Evolutionary conservation across 75 land plant genomes (phyloP).

Genomic region (Sequoia sempervirens): DNA sequence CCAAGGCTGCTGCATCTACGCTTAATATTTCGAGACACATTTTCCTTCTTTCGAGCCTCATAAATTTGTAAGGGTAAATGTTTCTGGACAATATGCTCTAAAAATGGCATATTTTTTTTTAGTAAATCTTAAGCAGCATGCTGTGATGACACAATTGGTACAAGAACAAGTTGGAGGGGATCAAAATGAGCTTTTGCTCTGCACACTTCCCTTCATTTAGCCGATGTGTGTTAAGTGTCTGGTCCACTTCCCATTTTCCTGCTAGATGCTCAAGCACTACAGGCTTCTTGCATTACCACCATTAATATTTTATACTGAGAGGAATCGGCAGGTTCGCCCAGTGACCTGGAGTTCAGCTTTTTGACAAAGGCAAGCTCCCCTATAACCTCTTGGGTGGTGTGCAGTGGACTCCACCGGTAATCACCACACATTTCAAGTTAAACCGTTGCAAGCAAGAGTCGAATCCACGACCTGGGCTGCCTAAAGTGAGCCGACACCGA

Average conservation of each 20-base stretch:
- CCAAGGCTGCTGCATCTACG: background rate
- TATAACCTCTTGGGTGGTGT: too few relatives aligned
- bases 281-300: background rate
- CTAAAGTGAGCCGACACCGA: too few relatives aligned
- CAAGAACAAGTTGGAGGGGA: background rate
- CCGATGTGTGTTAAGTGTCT: background rate
- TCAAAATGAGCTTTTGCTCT: background rate
- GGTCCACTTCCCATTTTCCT: background rate
- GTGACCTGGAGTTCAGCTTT: too few relatives aligned
- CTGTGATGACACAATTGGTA: background rate
- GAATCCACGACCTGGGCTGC: too few relatives aligned
- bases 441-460: too few relatives aligned
- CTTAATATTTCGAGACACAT: background rate
- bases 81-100: background rate
- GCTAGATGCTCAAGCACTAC: background rate
- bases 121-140: background rate
- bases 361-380: too few relatives aligned
- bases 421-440: too few relatives aligned
- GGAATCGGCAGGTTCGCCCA: too few relatives aligned
- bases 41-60: too few relatives aligned
- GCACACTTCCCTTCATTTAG: background rate
- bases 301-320: too few relatives aligned
- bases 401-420: too few relatives aligned
- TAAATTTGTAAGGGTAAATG: background rate
- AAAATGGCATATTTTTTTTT: background rate